Evolutionary conservation across 1,139 yeast species (phyloP).

Genomic region (Suhomyces choctaworum): DNA sequence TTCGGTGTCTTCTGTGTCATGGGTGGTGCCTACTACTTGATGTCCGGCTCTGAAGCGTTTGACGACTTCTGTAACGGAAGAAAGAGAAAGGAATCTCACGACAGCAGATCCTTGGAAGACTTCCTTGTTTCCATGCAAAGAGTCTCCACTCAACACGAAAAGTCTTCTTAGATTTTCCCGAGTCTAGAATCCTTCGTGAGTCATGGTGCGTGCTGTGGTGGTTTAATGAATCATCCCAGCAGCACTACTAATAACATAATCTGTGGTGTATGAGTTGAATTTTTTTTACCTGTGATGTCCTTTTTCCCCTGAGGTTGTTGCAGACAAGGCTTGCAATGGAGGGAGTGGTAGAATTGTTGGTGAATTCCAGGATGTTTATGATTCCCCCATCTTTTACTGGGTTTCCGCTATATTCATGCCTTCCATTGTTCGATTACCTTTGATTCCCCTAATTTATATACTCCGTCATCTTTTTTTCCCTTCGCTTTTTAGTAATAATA

Average conservation of each 20-base stretch:
- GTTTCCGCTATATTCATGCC: slow-evolving; percentile 7
- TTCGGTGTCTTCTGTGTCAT: slow-evolving; percentile 94
- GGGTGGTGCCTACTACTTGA: slow-evolving; percentile 95
- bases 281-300: slow-evolving; percentile 6
- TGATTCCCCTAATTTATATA: slow-evolving; percentile 24
- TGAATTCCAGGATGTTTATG: slow-evolving; percentile 9
- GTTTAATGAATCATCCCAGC: slow-evolving; percentile 9
- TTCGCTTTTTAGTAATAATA: slow-evolving; percentile 31
- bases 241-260: slow-evolving; percentile 9
- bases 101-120: slow-evolving; percentile 86
- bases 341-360: slow-evolving; percentile 7
- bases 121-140: slow-evolving; percentile 97
- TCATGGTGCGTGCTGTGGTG: slow-evolving; percentile 9
- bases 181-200: slow-evolving; percentile 2
- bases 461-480: slow-evolving; percentile 26
- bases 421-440: slow-evolving; percentile 15
- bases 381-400: slow-evolving; percentile 13
- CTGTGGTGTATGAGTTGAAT: slow-evolving; percentile 12
- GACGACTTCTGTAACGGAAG: slow-evolving; percentile 95
- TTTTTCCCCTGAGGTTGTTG: slow-evolving; percentile 4
- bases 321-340: slow-evolving; percentile 9
- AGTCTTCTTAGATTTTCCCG: slow-evolving; percentile 41
- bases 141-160: slow-evolving; percentile 97
- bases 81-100: slow-evolving; percentile 63
- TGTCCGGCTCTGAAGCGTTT: slow-evolving; percentile 83